phyloP scores from a whole-genome alignment of 805 yeast genomes.

The Kuraishia ogatae region DNA sequence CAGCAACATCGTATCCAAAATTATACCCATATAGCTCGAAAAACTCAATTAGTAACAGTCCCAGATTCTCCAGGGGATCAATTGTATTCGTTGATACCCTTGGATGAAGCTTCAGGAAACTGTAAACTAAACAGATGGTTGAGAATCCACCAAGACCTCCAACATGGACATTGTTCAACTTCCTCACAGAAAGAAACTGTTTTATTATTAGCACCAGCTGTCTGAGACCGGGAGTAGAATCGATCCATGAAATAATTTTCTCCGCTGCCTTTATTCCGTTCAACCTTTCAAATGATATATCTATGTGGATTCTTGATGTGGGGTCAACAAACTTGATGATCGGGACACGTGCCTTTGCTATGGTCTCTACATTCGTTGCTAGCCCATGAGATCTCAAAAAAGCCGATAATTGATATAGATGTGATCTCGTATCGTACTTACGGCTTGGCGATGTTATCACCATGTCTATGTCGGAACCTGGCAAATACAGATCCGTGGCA shows the following conservation, averaged over 20 bases:
- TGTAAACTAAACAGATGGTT: conserved; percentile 77
- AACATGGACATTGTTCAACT: conserved; percentile 75
- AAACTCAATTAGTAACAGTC: conserved; percentile 81
- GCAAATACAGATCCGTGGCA: conserved; percentile 88
- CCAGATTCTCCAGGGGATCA: conserved; percentile 65
- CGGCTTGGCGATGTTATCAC: conserved; percentile 63
- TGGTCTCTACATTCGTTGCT: conserved; percentile 72
- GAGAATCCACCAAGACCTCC: conserved; percentile 96
- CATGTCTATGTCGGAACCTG: conserved; percentile 95
- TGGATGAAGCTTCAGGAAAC: conserved; percentile 76
- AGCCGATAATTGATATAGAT: conserved; percentile 65
- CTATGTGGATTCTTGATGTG: conserved; percentile 63
- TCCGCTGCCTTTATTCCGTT: conserved; percentile 81
- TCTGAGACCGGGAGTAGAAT: conserved; percentile 66
- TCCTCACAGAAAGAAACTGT: conserved; percentile 74
- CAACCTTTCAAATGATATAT: conserved; percentile 79
- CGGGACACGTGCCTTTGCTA: conserved; percentile 88
- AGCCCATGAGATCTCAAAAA: conserved; percentile 50
- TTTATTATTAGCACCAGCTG: conserved; percentile 78
- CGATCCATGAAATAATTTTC: conserved; percentile 67
- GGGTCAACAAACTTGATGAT: conserved; percentile 86
- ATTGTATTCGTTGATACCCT: conserved; percentile 59
- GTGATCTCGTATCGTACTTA: conserved; percentile 52
- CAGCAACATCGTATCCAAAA: conserved; percentile 77
- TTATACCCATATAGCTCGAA: conserved; percentile 87